These are phyloP conservation scores for Exophiala calicioides DNA, from an alignment of 2,329 filamentous ascomycete species.

Conservation along the genomic window DNA sequence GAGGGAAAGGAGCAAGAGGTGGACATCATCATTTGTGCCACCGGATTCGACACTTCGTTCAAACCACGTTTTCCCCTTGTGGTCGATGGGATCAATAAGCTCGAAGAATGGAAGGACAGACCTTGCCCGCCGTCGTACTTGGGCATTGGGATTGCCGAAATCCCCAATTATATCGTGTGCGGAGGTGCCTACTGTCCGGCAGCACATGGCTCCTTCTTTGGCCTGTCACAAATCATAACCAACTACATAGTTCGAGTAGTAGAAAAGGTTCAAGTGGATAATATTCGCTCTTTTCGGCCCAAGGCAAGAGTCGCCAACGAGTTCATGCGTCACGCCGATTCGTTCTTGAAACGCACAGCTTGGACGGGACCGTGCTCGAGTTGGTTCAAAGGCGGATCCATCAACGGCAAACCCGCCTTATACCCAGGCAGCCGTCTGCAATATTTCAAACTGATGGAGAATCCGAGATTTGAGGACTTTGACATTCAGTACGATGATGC, in stretches of 20 bases:
- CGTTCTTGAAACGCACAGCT: constrained; percentile 39
- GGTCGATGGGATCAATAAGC: constrained; percentile 17
- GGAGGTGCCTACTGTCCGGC: constrained; percentile 32
- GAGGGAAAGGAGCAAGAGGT: constrained; percentile 29
- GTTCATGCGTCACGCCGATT: constrained; percentile 43
- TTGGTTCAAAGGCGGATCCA: constrained; percentile 27
- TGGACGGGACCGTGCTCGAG: constrained; percentile 24
- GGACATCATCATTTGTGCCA: constrained; percentile 33
- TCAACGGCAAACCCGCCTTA: constrained; percentile 38
- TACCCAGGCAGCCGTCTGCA: constrained; percentile 43
- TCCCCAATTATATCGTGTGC: constrained; percentile 35
- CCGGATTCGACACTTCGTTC: constrained; percentile 31
- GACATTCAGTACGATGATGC: constrained; percentile 42
- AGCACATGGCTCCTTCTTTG: constrained; percentile 35
- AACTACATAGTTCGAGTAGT: constrained; percentile 31
- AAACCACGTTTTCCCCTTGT: constrained; percentile 24
- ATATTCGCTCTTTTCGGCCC: constrained; percentile 23
- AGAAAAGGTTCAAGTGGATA: constrained; percentile 31
- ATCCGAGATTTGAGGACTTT: constrained; percentile 45
- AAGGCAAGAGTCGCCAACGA: constrained; percentile 31
- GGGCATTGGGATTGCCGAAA: constrained; percentile 18
- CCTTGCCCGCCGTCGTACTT: constrained; percentile 28
- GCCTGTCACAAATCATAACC: constrained; percentile 30
- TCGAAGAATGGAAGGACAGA: constrained; percentile 19
- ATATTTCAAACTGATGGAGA: constrained; percentile 41